Conservation (phyloP, 2,329 filamentous ascomycete species). For the Stagonosporopsis chrysanthemi region DNA sequence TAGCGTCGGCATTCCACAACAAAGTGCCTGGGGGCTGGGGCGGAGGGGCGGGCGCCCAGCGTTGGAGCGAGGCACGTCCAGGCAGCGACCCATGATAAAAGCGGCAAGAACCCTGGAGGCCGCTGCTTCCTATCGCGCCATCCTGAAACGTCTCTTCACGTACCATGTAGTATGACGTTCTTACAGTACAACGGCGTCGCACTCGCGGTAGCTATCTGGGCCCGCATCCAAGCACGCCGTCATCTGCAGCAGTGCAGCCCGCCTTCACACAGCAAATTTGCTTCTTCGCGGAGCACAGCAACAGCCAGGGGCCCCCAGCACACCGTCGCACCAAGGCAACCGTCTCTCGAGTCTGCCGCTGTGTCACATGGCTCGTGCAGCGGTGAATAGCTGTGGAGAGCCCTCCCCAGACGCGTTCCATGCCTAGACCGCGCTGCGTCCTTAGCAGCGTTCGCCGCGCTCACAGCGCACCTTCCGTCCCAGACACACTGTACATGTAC, state of each 20-base stretch:
- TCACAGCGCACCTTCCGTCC: background rate
- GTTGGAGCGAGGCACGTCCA: no score
- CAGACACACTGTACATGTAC: constrained; percentile 1
- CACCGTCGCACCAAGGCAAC: constrained; percentile 10
- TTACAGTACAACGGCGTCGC: constrained; percentile 17
- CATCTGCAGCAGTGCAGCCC: background rate
- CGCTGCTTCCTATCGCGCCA: constrained; percentile 16
- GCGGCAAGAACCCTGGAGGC: constrained; percentile 16
- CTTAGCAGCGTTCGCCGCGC: constrained; percentile 19
- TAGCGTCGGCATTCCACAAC: background rate
- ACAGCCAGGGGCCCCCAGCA: constrained; percentile 1
- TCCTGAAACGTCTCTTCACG: constrained; percentile 25
- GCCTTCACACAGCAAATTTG: background rate
- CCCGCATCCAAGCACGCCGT: background rate
- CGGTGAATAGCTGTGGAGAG: constrained; percentile 2
- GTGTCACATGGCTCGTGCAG: constrained; percentile 16
- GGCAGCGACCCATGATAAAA: constrained; percentile 22
- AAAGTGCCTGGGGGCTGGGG: no score
- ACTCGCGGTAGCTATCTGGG: constrained; percentile 1
- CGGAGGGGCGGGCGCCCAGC: no score
- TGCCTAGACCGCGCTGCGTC: constrained; percentile 18
- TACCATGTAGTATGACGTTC: constrained; percentile 19
- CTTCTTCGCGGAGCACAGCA: background rate
- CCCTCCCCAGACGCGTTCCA: constrained; percentile 13
- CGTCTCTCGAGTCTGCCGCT: constrained; percentile 8